phyloP scores from a whole-genome alignment of 2,329 filamentous ascomycete genomes.

The Aspergillus flavus region DNA sequence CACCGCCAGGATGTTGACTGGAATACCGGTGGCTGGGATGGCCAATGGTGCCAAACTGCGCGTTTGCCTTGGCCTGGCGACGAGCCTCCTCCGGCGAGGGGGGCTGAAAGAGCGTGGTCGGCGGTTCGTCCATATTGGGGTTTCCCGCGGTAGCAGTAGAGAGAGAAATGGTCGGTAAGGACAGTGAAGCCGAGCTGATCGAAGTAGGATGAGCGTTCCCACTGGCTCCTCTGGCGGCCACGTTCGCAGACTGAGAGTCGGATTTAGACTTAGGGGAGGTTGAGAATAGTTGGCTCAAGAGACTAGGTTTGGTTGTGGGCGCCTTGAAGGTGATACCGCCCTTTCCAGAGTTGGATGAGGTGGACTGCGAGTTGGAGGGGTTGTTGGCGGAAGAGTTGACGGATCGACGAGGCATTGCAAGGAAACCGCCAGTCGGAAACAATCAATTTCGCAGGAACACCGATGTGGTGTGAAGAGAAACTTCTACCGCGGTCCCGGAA shows the following conservation, averaged over 20 bases:
- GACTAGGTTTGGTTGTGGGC: constrained; percentile 66
- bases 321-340: constrained; percentile 52
- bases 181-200: constrained; percentile 72
- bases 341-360: constrained; percentile 58
- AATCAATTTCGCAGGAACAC: constrained; percentile 17
- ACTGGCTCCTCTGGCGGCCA: constrained; percentile 69
- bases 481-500: not conserved
- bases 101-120: constrained; percentile 84
- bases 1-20: constrained; percentile 80
- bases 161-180: constrained; percentile 86
- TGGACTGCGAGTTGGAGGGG: constrained; percentile 52
- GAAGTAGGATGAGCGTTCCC: constrained; percentile 54
- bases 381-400: constrained; percentile 59
- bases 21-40: constrained; percentile 83
- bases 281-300: constrained; percentile 81
- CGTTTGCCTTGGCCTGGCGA: constrained; percentile 74
- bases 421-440: constrained; percentile 23
- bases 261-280: constrained; percentile 75
- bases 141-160: constrained; percentile 81
- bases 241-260: constrained; percentile 53
- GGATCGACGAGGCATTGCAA: constrained; percentile 65
- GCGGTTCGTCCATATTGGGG: constrained; percentile 70
- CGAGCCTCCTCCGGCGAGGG: constrained; percentile 81
- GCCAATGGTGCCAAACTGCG: constrained; percentile 86
- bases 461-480: constrained; percentile 11